These are phyloP conservation scores for Vicia villosa DNA, from an alignment of 306 rosid species.

Conservation along the genomic window DNA sequence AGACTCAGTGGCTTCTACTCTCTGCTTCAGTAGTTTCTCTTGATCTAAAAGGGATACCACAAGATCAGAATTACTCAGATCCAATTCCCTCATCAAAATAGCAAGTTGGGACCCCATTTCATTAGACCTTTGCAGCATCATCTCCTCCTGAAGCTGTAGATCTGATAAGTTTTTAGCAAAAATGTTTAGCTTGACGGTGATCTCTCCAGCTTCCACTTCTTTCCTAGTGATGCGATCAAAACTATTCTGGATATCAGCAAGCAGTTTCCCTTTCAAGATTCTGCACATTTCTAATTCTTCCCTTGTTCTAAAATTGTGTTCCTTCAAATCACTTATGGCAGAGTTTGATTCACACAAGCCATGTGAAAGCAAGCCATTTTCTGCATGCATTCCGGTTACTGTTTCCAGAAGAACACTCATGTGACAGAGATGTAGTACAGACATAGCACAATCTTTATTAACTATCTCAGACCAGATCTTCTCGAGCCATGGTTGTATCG, in stretches of 20 bases:
- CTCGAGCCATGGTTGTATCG: slow-evolving; percentile 75
- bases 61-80: slow-evolving; percentile 53
- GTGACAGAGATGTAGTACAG: slow-evolving; percentile 89
- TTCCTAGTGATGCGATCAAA: slow-evolving; percentile 74
- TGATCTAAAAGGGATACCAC: slow-evolving; percentile 60
- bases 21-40: slow-evolving; percentile 56
- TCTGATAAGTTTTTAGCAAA: slow-evolving; percentile 71
- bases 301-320: slow-evolving; percentile 63
- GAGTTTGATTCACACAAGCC: slow-evolving; percentile 77
- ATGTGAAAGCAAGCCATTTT: slow-evolving; percentile 78
- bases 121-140: slow-evolving; percentile 79
- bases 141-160: slow-evolving; percentile 80
- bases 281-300: slow-evolving; percentile 92
- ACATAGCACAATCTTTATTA: slow-evolving; percentile 76
- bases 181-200: slow-evolving; percentile 56
- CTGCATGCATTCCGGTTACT: slow-evolving; percentile 84
- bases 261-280: slow-evolving; percentile 70
- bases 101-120: slow-evolving; percentile 82
- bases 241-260: slow-evolving; percentile 75
- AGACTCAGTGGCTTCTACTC: slow-evolving; percentile 56
- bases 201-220: slow-evolving; percentile 76
- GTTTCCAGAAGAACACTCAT: slow-evolving; percentile 84
- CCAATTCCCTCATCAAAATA: slow-evolving; percentile 71
- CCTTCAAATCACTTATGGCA: slow-evolving; percentile 68
- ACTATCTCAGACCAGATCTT: slow-evolving; percentile 84